Evolutionary conservation across 331 rosid genomes (phyloP).

Genomic region (Malus hybrid): DNA sequence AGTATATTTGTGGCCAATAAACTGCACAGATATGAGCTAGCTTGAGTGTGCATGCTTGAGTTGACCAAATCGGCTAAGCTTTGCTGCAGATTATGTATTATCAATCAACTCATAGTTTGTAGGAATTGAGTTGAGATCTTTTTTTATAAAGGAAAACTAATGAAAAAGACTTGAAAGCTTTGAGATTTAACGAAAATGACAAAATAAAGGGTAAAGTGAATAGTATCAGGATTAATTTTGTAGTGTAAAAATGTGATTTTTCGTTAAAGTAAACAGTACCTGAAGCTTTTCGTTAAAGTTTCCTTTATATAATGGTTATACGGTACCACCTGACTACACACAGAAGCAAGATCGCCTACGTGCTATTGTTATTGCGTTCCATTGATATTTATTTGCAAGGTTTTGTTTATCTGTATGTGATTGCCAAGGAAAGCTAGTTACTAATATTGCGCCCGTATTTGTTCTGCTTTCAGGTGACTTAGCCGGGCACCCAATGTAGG

Average conservation of each 20-base stretch:
- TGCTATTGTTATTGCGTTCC: neutral
- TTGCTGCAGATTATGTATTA: neutral
- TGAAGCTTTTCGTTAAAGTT: no score
- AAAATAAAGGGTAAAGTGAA: no score
- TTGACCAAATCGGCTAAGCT: neutral
- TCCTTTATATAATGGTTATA: neutral
- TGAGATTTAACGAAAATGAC: no score
- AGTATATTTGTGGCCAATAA: neutral
- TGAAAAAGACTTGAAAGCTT: no score
- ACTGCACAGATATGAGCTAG: neutral
- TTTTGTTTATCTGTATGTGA: neutral
- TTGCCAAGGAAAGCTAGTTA: neutral
- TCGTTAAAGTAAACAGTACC: no score
- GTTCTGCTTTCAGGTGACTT: constrained; percentile 3
- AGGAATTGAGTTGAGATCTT: neutral
- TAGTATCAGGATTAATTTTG: no score
- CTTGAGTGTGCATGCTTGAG: neutral
- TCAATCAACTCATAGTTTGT: neutral
- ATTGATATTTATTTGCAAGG: neutral
- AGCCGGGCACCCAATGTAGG: neutral
- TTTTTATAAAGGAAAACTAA: neutral
- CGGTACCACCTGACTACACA: neutral
- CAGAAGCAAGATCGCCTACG: neutral
- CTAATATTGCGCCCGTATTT: neutral
- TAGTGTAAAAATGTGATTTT: no score